Percentiles rank a stretch among this genome's conserved stretches.
Evolutionary conservation across 176 grass and related monocot species (phyloP).

Genomic region (Eragrostis nindensis): DNA sequence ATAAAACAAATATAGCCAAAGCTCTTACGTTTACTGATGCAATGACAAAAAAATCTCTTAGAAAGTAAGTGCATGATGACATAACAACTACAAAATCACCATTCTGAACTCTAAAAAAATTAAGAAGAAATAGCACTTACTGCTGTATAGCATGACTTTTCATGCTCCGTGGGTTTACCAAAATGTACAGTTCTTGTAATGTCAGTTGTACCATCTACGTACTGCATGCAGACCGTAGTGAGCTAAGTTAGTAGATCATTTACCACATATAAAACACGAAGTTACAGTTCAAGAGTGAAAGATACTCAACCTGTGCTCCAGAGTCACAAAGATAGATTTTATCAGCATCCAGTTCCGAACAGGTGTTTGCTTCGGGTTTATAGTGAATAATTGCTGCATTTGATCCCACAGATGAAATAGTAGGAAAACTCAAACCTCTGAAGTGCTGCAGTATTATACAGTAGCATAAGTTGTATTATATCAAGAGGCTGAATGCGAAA

Average conservation of each 20-base stretch:
- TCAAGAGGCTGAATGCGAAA: slow-evolving; percentile 15
- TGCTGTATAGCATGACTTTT: slow-evolving; percentile 94
- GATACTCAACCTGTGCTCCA: slow-evolving; percentile 80
- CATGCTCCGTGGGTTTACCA: slow-evolving; percentile 93
- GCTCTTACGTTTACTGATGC: background rate
- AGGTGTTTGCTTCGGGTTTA: slow-evolving; percentile 74
- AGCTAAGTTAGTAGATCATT: slow-evolving; percentile 21
- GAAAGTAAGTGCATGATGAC: background rate
- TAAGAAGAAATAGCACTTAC: slow-evolving; percentile 51
- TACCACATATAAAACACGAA: slow-evolving; percentile 35
- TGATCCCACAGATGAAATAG: slow-evolving; percentile 97
- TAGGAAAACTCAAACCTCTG: slow-evolving; percentile 92
- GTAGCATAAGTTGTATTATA: slow-evolving; percentile 31
- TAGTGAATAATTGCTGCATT: slow-evolving; percentile 99
- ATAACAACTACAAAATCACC: background rate
- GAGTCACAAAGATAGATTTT: slow-evolving; percentile 99
- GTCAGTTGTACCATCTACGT: slow-evolving; percentile 97
- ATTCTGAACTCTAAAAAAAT: slow-evolving; percentile 20
- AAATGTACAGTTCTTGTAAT: slow-evolving; percentile 99
- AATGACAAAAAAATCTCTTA: background rate
- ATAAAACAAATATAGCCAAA: background rate
- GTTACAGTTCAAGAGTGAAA: slow-evolving; percentile 21
- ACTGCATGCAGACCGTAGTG: slow-evolving; percentile 56
- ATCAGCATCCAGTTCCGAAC: slow-evolving; percentile 90
- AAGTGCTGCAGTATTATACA: slow-evolving; percentile 68